Conservation (phyloP, 2,329 filamentous ascomycete genomes). For the Aspergillus pseudoviridinutans region DNA sequence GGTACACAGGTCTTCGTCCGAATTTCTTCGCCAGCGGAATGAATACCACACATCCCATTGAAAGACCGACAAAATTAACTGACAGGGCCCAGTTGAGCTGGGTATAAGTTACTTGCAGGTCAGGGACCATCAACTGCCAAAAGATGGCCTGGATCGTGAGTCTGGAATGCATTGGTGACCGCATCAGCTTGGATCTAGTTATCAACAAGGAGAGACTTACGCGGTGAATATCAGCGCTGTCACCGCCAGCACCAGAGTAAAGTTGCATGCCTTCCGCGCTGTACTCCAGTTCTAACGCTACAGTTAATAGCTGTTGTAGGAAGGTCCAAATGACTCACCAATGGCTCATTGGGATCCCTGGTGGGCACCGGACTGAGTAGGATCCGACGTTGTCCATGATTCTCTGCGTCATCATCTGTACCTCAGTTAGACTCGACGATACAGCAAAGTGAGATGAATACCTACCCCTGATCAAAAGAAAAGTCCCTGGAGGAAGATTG, state of each 20-base stretch:
- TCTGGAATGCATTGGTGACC: conserved; percentile 6
- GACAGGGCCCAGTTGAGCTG: conserved; percentile 46
- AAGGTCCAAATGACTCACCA: conserved; percentile 20
- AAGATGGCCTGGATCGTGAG: conserved; percentile 40
- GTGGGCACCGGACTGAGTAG: conserved; percentile 38
- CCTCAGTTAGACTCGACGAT: neutral
- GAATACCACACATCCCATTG: conserved; percentile 44
- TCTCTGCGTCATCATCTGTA: conserved; percentile 13
- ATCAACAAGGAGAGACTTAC: conserved; percentile 9
- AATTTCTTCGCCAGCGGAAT: conserved; percentile 47
- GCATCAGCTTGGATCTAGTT: neutral
- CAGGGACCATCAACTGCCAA: conserved; percentile 45
- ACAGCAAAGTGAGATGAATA: neutral
- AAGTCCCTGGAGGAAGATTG: conserved; percentile 21
- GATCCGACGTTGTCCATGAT: conserved; percentile 9
- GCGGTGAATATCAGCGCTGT: conserved; percentile 42
- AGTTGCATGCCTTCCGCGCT: conserved; percentile 41
- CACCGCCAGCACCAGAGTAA: conserved; percentile 40
- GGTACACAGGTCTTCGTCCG: conserved; percentile 44
- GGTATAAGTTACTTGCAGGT: conserved; percentile 41
- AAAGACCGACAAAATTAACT: conserved; percentile 42
- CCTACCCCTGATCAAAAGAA: conserved; percentile 21
- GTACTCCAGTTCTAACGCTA: conserved; percentile 41
- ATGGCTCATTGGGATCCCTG: conserved; percentile 36
- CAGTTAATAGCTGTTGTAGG: too few relatives aligned